These are phyloP conservation scores for Polyporus tsugae DNA, from an alignment of 1,284 basidiomycete genomes.

Conservation along the genomic window DNA sequence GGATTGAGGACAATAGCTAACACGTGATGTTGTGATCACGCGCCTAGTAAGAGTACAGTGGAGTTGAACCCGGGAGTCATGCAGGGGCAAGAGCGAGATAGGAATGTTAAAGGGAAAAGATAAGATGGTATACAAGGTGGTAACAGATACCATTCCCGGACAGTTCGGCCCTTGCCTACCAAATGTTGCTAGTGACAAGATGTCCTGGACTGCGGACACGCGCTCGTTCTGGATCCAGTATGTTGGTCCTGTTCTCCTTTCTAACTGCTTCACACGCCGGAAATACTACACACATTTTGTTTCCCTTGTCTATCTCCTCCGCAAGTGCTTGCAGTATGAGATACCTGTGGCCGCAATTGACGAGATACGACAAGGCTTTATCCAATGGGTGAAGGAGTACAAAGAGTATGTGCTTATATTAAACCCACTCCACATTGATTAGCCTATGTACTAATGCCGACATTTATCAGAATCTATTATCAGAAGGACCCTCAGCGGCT, in stretches of 20 bases:
- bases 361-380: conserved; percentile 43
- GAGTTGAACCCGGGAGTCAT: too few relatives aligned
- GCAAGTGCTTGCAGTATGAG: conserved; percentile 52
- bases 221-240: conserved; percentile 50
- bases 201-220: conserved; percentile 39
- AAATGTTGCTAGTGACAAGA: conserved; percentile 45
- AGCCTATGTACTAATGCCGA: neutral
- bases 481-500: conserved; percentile 31
- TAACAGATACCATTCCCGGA: conserved; percentile 47
- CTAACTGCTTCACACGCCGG: conserved; percentile 35
- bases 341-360: conserved; percentile 45
- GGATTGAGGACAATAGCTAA: too few relatives aligned
- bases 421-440: too few relatives aligned
- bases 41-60: too few relatives aligned
- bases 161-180: conserved; percentile 47
- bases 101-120: too few relatives aligned
- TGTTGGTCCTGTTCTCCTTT: conserved; percentile 50
- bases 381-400: conserved; percentile 52
- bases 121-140: too few relatives aligned
- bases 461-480: conserved; percentile 46
- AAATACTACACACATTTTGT: conserved; percentile 54
- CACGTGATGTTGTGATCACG: too few relatives aligned
- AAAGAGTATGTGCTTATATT: conserved; percentile 43
- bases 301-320: conserved; percentile 46
- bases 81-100: too few relatives aligned